Conservation (phyloP, 164 flowering plant species). For the Pachysandra terminalis region DNA sequence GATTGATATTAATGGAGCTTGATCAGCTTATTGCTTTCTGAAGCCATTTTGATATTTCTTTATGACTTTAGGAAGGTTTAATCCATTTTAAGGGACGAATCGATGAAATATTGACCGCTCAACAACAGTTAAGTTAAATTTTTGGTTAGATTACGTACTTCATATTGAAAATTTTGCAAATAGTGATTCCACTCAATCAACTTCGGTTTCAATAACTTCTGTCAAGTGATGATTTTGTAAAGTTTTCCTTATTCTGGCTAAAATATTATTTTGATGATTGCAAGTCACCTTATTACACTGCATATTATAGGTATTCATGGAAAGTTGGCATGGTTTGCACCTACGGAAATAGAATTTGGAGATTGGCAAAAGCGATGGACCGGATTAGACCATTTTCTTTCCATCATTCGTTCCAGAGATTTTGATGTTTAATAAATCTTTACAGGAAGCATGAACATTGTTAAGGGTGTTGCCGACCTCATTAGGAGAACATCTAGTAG, state of each 20-base stretch:
- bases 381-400: not conserved
- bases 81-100: not conserved
- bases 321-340: conserved; percentile 1
- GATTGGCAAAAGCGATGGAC: conserved; percentile 11
- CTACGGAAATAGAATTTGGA: conserved; percentile 7
- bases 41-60: too few relatives aligned
- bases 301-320: not conserved
- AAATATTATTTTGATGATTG: not conserved
- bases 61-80: not conserved
- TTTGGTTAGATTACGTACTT: not conserved
- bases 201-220: not conserved
- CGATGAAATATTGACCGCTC: not conserved
- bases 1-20: too few relatives aligned
- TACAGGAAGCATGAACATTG: conserved; percentile 72
- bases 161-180: too few relatives aligned
- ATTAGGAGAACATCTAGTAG: conserved; percentile 79
- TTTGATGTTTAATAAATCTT: conserved; percentile 17
- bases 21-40: not conserved
- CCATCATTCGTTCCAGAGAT: conserved; percentile 5
- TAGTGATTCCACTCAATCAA: not conserved
- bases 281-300: not conserved
- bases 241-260: not conserved
- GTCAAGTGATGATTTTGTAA: not conserved
- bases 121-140: too few relatives aligned
- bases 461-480: conserved; percentile 94